Conservation (phyloP, 2,329 filamentous ascomycete species). For the Torrubiella hemipterigena region DNA sequence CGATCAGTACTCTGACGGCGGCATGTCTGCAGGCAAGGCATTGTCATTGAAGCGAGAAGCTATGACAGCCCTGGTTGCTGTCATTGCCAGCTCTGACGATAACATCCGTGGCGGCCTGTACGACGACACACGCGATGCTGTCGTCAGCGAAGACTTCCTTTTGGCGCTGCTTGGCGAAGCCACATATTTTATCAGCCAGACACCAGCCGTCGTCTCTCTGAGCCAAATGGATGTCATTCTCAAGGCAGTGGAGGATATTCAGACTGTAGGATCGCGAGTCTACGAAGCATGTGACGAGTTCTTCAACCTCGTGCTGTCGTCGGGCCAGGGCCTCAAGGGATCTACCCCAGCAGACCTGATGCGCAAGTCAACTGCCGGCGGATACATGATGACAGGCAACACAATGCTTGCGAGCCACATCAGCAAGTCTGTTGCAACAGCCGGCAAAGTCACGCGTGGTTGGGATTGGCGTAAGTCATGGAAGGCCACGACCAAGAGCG, state of each 20-base stretch:
- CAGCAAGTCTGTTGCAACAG: conserved; percentile 46
- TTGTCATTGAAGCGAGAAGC: conserved; percentile 55
- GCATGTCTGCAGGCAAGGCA: conserved; percentile 25
- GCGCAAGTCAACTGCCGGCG: conserved; percentile 42
- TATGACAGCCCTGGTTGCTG: conserved; percentile 63
- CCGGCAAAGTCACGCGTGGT: conserved; percentile 42
- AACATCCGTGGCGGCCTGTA: conserved; percentile 86
- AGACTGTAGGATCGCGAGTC: conserved; percentile 62
- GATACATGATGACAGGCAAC: conserved; percentile 61
- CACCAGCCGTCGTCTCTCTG: conserved; percentile 44
- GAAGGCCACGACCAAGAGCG: conserved; percentile 50
- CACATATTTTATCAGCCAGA: conserved; percentile 59
- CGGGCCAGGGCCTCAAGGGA: conserved; percentile 49
- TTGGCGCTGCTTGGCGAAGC: conserved; percentile 75
- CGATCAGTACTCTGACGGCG: conserved; percentile 34
- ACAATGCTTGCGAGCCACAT: conserved; percentile 55
- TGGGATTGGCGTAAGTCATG: conserved; percentile 76
- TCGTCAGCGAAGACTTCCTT: conserved; percentile 80
- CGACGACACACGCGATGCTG: conserved; percentile 66
- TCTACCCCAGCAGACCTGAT: conserved; percentile 56
- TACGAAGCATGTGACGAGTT: conserved; percentile 68
- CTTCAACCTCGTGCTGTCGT: conserved; percentile 62
- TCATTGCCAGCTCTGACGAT: conserved; percentile 76
- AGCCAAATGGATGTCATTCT: conserved; percentile 65
- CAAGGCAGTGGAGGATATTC: conserved; percentile 66